Evolutionary conservation across 2,329 filamentous ascomycete genomes (phyloP).

Genomic region (Sodiomyces alkalinus): DNA sequence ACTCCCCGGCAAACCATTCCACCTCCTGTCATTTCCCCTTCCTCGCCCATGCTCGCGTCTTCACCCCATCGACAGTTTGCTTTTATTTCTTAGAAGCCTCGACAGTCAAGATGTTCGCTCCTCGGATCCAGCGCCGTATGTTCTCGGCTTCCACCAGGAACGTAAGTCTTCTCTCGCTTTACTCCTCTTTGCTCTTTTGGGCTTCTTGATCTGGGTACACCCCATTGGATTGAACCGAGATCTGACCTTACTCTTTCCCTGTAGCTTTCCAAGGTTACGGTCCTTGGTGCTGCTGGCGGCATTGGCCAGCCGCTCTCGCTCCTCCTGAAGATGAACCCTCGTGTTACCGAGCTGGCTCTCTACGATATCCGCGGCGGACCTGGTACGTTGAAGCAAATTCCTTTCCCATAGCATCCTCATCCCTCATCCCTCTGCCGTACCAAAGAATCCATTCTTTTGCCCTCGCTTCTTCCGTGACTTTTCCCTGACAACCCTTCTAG

Average conservation of each 20-base stretch:
- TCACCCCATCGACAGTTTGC: slow-evolving; percentile 11
- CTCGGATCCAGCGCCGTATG: slow-evolving; percentile 57
- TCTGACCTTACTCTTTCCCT: too few species aligned
- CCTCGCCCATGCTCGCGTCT: slow-evolving; percentile 7
- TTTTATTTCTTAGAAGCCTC: background rate
- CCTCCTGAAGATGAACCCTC: slow-evolving; percentile 95
- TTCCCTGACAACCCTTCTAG: slow-evolving; percentile 29
- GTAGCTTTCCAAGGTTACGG: slow-evolving; percentile 91
- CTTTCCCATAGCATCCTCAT: slow-evolving; percentile 1
- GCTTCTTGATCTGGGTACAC: background rate
- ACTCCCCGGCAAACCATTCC: slow-evolving; percentile 8
- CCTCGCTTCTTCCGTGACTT: too few species aligned
- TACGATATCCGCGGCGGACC: slow-evolving; percentile 95
- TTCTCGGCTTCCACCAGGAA: slow-evolving; percentile 69
- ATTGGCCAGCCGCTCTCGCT: slow-evolving; percentile 98
- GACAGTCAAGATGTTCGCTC: slow-evolving; percentile 54
- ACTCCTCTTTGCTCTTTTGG: slow-evolving; percentile 5
- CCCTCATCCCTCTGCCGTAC: slow-evolving; percentile 2
- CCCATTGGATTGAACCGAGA: too few species aligned
- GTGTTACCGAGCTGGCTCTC: slow-evolving; percentile 83
- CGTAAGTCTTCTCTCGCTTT: slow-evolving; percentile 32
- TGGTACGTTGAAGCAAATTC: slow-evolving; percentile 42
- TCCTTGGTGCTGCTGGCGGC: slow-evolving; percentile 92
- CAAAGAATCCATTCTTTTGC: background rate
- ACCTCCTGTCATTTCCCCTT: slow-evolving; percentile 3